phyloP scores from a whole-genome alignment of 768 basidiomycete species.

The Solioccasus polychromus region DNA sequence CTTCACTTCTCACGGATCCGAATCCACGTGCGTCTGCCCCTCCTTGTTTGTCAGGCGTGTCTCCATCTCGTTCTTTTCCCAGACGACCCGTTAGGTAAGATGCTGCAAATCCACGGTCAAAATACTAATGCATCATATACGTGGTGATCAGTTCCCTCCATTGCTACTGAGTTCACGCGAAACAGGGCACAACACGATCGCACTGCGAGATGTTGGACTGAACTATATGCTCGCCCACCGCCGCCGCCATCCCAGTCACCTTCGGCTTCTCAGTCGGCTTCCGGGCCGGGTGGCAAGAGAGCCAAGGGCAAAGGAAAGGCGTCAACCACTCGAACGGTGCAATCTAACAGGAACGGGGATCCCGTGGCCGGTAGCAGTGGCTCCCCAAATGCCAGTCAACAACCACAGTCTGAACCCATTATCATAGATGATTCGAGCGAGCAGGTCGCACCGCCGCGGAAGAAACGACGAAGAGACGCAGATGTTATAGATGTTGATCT shows the following conservation, averaged over 20 bases:
- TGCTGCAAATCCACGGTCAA: not conserved
- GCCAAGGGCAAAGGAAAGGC: conserved; percentile 38
- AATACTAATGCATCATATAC: conserved; percentile 1
- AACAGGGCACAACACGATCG: conserved; percentile 70
- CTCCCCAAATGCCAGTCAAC: conserved; percentile 13
- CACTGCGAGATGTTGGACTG: conserved; percentile 78
- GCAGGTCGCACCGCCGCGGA: conserved; percentile 21
- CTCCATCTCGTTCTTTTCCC: conserved; percentile 7
- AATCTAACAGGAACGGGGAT: conserved; percentile 6
- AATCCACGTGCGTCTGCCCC: conserved; percentile 70
- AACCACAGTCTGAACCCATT: conserved; percentile 19
- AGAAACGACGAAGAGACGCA: conserved; percentile 36
- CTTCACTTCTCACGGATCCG: conserved; percentile 89
- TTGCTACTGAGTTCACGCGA: conserved; percentile 65
- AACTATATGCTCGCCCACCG: conserved; percentile 59
- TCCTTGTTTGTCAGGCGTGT: not conserved
- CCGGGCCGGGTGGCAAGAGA: conserved; percentile 15
- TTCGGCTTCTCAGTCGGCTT: conserved; percentile 9
- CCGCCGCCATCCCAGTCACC: conserved; percentile 18
- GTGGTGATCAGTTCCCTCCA: conserved; percentile 52
- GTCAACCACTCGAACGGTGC: conserved; percentile 2
- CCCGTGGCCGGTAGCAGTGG: conserved; percentile 10
- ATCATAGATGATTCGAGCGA: conserved; percentile 33
- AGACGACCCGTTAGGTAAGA: conserved; percentile 73
- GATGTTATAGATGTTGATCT: conserved; percentile 30